Evolutionary conservation across 2,329 filamentous ascomycete species (phyloP).

Genomic region (Fusarium phyllophilum): DNA sequence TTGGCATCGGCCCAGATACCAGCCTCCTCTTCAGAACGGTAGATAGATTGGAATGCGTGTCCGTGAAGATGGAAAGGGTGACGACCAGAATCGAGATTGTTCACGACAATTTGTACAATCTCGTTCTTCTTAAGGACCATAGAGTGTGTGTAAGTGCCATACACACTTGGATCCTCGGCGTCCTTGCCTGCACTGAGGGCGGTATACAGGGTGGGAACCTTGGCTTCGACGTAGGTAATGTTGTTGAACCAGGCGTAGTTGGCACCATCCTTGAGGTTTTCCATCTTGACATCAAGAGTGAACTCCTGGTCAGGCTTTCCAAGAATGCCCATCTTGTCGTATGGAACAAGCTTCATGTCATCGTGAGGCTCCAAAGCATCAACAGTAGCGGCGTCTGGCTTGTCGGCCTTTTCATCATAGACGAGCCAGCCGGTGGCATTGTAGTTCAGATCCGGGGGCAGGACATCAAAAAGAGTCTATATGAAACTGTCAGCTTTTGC

Average conservation of each 20-base stretch:
- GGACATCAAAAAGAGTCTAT: conserved; percentile 72
- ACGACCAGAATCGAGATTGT: conserved; percentile 77
- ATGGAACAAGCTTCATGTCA: conserved; percentile 76
- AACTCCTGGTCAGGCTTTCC: conserved; percentile 71
- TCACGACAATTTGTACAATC: conserved; percentile 77
- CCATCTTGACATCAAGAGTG: conserved; percentile 71
- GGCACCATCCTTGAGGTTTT: conserved; percentile 69
- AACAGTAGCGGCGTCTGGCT: conserved; percentile 64
- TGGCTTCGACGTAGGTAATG: conserved; percentile 77
- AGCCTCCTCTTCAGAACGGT: conserved; percentile 67
- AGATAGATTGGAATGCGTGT: conserved; percentile 76
- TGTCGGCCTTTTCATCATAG: conserved; percentile 60
- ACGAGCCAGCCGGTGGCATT: conserved; percentile 73
- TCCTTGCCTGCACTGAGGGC: conserved; percentile 71
- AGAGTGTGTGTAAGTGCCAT: conserved; percentile 73
- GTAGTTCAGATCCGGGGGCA: conserved; percentile 75
- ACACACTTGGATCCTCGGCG: conserved; percentile 68
- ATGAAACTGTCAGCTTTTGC: neutral
- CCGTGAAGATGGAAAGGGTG: conserved; percentile 86
- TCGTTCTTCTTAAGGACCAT: conserved; percentile 74
- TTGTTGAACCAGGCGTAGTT: conserved; percentile 77
- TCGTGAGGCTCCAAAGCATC: conserved; percentile 76
- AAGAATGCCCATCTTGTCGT: conserved; percentile 71
- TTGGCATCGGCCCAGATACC: conserved; percentile 62
- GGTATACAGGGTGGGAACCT: conserved; percentile 84